Percentiles rank a stretch among this genome's conserved stretches.
Conservation (phyloP, 352 stramenopile genomes). For the Thalassiosira exigua region DNA sequence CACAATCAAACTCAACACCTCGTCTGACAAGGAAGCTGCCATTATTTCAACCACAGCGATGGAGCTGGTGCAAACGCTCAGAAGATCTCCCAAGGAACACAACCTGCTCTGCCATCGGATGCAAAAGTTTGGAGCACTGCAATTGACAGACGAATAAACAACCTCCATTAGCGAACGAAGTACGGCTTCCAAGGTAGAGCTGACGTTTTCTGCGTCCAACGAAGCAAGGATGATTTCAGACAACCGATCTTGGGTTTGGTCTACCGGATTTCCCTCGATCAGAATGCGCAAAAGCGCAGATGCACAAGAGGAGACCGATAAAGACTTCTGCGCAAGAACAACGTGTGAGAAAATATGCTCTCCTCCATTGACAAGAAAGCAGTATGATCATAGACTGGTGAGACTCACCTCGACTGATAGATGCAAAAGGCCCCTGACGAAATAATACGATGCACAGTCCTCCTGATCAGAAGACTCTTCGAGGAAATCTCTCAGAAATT, state of each 20-base stretch:
- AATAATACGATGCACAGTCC: slow-evolving; percentile 19
- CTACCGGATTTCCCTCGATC: slow-evolving; percentile 47
- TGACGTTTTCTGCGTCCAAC: slow-evolving; percentile 39
- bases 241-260: slow-evolving; percentile 49
- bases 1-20: slow-evolving; percentile 26
- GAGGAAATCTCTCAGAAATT: slow-evolving; percentile 44
- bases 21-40: slow-evolving; percentile 30
- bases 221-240: slow-evolving; percentile 46
- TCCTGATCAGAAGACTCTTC: slow-evolving; percentile 17
- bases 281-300: slow-evolving; percentile 52
- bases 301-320: slow-evolving; percentile 46
- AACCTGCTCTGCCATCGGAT: slow-evolving; percentile 31
- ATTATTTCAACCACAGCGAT: slow-evolving; percentile 16
- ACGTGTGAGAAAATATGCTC: too few species aligned
- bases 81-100: slow-evolving; percentile 45
- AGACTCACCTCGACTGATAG: slow-evolving; percentile 45
- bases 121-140: neutral
- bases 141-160: slow-evolving; percentile 16
- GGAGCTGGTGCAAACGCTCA: slow-evolving; percentile 36
- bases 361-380: too few species aligned
- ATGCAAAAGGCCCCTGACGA: slow-evolving; percentile 36
- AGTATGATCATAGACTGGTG: too few species aligned
- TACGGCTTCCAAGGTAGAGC: slow-evolving; percentile 23
- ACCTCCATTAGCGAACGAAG: slow-evolving; percentile 35
- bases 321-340: slow-evolving; percentile 60